phyloP scores from a whole-genome alignment of 2,329 filamentous ascomycete species.

The Penicillium digitatum region DNA sequence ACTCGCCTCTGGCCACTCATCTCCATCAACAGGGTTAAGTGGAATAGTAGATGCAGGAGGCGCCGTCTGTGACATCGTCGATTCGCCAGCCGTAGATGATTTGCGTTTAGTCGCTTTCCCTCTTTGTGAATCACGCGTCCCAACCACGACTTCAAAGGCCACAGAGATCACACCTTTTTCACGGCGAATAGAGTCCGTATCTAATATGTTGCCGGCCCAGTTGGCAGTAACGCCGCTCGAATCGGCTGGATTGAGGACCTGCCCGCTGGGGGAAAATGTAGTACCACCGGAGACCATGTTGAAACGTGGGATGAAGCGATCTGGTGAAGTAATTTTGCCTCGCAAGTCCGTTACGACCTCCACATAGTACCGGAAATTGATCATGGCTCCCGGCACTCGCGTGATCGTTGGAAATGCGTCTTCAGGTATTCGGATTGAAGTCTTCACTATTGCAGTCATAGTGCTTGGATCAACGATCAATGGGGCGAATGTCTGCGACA shows the following conservation, averaged over 20 bases:
- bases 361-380: conserved; percentile 89
- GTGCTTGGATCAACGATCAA: conserved; percentile 80
- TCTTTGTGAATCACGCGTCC: conserved; percentile 71
- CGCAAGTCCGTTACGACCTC: conserved; percentile 92
- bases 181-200: conserved; percentile 78
- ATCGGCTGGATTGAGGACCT: conserved; percentile 33
- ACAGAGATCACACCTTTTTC: conserved; percentile 91
- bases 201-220: conserved; percentile 64
- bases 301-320: conserved; percentile 58
- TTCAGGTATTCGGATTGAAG: conserved; percentile 80
- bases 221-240: conserved; percentile 38
- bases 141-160: conserved; percentile 80
- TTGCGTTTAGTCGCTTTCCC: conserved; percentile 43
- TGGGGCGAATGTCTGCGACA: conserved; percentile 82
- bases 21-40: conserved; percentile 23
- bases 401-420: conserved; percentile 89
- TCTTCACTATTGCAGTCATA: conserved; percentile 73
- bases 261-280: conserved; percentile 43
- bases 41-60: conserved; percentile 4
- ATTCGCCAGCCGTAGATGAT: conserved; percentile 29
- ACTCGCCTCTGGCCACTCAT: conserved; percentile 28
- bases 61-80: conserved; percentile 23
- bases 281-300: conserved; percentile 48
- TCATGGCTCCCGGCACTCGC: conserved; percentile 85
- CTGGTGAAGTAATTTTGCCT: conserved; percentile 74